phyloP scores from a whole-genome alignment of 1,139 yeast genomes.

The Pneumocystis murina region DNA sequence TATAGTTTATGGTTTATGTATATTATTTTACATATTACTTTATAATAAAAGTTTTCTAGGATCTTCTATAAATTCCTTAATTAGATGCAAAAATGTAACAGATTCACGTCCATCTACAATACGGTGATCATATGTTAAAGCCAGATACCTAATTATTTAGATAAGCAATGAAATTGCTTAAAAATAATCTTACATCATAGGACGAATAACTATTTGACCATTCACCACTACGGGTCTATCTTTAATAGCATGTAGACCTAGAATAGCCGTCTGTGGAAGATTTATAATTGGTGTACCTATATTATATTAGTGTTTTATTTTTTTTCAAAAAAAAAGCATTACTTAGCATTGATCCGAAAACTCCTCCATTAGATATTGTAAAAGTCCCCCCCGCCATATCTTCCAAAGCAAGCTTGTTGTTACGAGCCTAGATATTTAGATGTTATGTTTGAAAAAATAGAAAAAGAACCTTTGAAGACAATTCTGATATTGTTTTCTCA shows the following conservation, averaged over 20 bases:
- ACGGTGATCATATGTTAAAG: constrained; percentile 96
- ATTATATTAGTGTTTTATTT: background rate
- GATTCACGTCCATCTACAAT: constrained; percentile 98
- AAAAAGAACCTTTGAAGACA: constrained; percentile 47
- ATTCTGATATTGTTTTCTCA: constrained; percentile 66
- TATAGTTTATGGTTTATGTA: background rate
- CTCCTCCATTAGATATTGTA: constrained; percentile 98
- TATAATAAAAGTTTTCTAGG: constrained; percentile 93
- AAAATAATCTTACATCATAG: constrained; percentile 61
- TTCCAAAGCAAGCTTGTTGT: constrained; percentile 87
- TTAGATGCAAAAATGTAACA: constrained; percentile 86
- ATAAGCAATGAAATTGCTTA: background rate
- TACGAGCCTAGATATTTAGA: constrained; percentile 46
- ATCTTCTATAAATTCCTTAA: constrained; percentile 94
- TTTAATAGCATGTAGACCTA: constrained; percentile 95
- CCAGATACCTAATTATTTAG: constrained; percentile 36
- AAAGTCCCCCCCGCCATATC: constrained; percentile 99
- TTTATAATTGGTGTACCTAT: constrained; percentile 93
- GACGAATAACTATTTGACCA: constrained; percentile 92
- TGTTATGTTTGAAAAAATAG: background rate
- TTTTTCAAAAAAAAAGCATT: background rate
- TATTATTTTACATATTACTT: background rate
- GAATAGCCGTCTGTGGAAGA: constrained; percentile 95
- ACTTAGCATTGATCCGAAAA: constrained; percentile 77
- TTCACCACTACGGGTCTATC: constrained; percentile 94